Conservation (phyloP, 2,329 filamentous ascomycete species). For the Exophiala xenobiotica region DNA sequence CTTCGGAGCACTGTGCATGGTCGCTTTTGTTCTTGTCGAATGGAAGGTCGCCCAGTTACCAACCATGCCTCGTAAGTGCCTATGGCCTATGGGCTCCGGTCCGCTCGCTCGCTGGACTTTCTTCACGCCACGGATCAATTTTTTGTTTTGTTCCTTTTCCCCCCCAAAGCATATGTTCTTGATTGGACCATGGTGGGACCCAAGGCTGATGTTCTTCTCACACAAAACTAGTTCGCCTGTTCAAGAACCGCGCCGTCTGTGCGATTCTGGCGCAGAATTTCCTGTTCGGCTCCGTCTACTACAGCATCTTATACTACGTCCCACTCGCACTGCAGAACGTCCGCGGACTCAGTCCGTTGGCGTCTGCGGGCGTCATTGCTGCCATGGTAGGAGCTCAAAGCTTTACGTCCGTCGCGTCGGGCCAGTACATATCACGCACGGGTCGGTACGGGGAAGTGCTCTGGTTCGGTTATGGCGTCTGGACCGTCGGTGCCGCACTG, state of each 20-base stretch:
- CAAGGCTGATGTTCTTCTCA: neutral
- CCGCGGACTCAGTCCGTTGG: conserved; percentile 44
- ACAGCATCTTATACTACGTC: conserved; percentile 60
- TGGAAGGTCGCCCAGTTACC: conserved; percentile 42
- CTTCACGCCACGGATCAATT: too few species aligned
- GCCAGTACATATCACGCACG: conserved; percentile 57
- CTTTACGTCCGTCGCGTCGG: conserved; percentile 34
- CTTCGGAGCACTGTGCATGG: conserved; percentile 64
- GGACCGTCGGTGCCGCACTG: conserved; percentile 55
- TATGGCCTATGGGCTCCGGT: too few species aligned
- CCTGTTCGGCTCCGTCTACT: conserved; percentile 60
- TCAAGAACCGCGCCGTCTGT: conserved; percentile 53
- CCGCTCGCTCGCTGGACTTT: too few species aligned
- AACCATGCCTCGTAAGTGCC: conserved; percentile 8
- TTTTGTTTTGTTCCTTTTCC: neutral
- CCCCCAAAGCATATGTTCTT: neutral
- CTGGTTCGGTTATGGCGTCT: conserved; percentile 47
- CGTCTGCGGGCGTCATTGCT: conserved; percentile 53
- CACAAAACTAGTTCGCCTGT: conserved; percentile 46
- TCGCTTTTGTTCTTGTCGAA: conserved; percentile 67
- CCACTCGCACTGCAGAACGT: conserved; percentile 64
- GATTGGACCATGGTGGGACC: neutral
- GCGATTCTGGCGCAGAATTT: conserved; percentile 60
- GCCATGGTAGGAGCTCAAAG: conserved; percentile 52
- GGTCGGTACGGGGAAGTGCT: conserved; percentile 62